Conservation (phyloP, 2,329 filamentous ascomycete species). For the Cladophialophora bantiana region DNA sequence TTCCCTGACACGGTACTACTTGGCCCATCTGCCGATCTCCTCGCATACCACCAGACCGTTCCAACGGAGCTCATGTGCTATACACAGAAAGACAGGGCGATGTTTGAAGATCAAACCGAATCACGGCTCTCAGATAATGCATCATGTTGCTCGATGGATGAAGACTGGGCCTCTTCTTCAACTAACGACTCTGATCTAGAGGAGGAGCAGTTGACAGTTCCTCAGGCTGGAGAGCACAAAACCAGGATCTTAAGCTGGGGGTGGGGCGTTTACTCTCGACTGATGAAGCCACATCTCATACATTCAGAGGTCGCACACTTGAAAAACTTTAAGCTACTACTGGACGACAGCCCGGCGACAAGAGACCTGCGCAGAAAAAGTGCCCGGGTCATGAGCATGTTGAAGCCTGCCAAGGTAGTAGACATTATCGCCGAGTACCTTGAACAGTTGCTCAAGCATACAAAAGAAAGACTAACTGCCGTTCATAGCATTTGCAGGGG, state of each 20-base stretch:
- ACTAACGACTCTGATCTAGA: too few species aligned
- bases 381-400: background rate
- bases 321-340: slow-evolving; percentile 17
- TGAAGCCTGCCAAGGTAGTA: slow-evolving; percentile 1
- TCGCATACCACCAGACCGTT: slow-evolving; percentile 8
- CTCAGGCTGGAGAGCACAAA: too few species aligned
- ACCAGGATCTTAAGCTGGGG: background rate
- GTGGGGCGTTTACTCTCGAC: slow-evolving; percentile 10
- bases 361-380: slow-evolving; percentile 2
- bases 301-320: background rate
- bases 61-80: slow-evolving; percentile 10
- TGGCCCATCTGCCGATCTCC: slow-evolving; percentile 74
- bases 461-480: background rate
- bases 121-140: background rate
- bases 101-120: too few species aligned
- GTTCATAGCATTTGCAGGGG: slow-evolving; percentile 4
- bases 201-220: too few species aligned
- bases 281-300: background rate
- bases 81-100: too few species aligned
- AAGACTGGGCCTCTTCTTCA: too few species aligned
- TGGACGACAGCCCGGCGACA: slow-evolving; percentile 2
- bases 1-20: slow-evolving; percentile 79
- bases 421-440: slow-evolving; percentile 97
- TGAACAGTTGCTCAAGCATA: slow-evolving; percentile 74
- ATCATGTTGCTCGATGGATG: background rate